phyloP scores from a whole-genome alignment of 345 rosid species.

The Camelina neglecta region DNA sequence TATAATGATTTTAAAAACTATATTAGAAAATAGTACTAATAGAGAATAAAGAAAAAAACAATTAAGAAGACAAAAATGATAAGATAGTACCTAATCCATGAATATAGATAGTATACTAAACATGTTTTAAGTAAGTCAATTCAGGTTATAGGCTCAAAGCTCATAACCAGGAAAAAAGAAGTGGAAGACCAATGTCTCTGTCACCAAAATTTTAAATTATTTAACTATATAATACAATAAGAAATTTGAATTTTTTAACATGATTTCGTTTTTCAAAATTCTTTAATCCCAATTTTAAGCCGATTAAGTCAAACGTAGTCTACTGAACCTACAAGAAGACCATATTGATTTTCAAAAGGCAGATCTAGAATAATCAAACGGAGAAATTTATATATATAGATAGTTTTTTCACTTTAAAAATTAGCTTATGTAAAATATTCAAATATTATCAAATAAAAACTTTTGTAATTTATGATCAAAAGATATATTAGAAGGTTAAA shows the following conservation, averaged over 20 bases:
- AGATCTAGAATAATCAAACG: constrained; percentile 6
- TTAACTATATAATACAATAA: constrained; percentile 13
- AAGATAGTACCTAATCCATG: constrained; percentile 29
- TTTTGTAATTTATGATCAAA: not conserved
- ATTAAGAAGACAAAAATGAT: not conserved
- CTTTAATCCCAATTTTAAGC: constrained; percentile 17
- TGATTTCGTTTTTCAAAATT: not conserved
- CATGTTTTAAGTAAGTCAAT: not conserved
- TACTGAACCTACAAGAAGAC: constrained; percentile 42
- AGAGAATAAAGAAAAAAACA: not conserved
- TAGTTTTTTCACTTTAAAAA: not conserved
- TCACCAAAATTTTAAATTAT: constrained; percentile 23
- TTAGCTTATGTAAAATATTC: not conserved
- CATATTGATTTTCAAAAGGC: constrained; percentile 30
- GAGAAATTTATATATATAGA: not conserved
- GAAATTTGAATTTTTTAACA: not conserved
- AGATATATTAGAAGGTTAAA: not conserved
- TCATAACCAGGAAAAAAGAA: constrained; percentile 40
- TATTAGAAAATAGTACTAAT: not conserved
- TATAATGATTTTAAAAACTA: not conserved
- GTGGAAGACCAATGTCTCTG: constrained; percentile 37
- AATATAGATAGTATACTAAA: not conserved
- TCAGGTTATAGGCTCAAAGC: constrained; percentile 46
- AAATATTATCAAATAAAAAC: not conserved
- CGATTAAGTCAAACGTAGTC: constrained; percentile 45